Percentiles rank a stretch among this genome's conserved stretches.
Conservation (phyloP, 2,329 filamentous ascomycete genomes). For the Plenodomus lindquistii region DNA sequence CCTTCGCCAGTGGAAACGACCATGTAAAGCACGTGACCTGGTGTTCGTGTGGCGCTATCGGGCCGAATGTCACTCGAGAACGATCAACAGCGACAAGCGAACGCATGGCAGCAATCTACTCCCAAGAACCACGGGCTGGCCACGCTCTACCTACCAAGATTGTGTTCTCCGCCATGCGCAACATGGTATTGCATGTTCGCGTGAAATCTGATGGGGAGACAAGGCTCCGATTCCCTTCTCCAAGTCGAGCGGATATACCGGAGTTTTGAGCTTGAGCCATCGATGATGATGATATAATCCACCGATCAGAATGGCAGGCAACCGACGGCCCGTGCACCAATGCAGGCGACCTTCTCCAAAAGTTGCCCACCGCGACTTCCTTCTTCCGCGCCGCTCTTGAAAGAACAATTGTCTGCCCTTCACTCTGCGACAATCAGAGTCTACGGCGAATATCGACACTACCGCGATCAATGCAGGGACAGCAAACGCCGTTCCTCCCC, state of each 20-base stretch:
- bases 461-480: slow-evolving; percentile 42
- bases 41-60: background rate
- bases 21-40: background rate
- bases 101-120: background rate
- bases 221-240: background rate
- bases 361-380: background rate
- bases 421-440: background rate
- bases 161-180: background rate
- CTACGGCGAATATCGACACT: background rate
- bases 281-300: background rate
- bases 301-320: background rate
- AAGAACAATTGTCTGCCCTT: background rate
- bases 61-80: background rate
- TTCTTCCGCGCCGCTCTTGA: background rate
- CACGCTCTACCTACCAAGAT: background rate
- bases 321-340: background rate
- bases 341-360: background rate
- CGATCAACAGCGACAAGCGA: background rate
- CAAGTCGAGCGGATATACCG: background rate
- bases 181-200: background rate
- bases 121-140: background rate
- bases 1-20: background rate
- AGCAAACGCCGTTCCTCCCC: slow-evolving; percentile 41
- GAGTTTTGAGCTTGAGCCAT: too few relatives aligned
- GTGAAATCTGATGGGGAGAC: background rate